phyloP scores from a whole-genome alignment of 2,329 filamentous ascomycete genomes.

The Epichloe sylvatica region DNA sequence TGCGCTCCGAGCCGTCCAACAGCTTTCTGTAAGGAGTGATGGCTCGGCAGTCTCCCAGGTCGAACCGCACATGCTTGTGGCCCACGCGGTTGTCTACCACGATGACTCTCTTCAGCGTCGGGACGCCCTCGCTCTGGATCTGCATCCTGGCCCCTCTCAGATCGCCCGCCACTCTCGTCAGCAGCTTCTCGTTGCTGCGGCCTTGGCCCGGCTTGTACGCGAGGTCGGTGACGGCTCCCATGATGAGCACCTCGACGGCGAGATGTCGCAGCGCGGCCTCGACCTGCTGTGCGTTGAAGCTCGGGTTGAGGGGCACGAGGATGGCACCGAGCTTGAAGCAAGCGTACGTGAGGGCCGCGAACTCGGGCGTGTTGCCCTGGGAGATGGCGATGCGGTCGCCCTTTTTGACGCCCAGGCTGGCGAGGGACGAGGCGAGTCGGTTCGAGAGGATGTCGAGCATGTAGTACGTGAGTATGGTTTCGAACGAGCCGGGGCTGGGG shows the following conservation, averaged over 20 bases:
- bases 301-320: conserved; percentile 83
- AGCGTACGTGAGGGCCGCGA: conserved; percentile 74
- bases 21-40: conserved; percentile 34
- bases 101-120: conserved; percentile 56
- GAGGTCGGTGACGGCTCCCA: conserved; percentile 77
- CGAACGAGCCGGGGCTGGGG: conserved; percentile 24
- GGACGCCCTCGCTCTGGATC: conserved; percentile 37
- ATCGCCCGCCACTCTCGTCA: conserved; percentile 32
- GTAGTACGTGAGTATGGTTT: conserved; percentile 59
- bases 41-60: conserved; percentile 24
- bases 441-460: conserved; percentile 65
- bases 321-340: conserved; percentile 90
- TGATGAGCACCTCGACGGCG: conserved; percentile 57
- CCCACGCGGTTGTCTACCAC: conserved; percentile 60
- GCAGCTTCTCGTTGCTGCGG: conserved; percentile 36
- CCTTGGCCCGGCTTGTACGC: conserved; percentile 47
- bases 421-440: conserved; percentile 56
- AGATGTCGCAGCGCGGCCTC: conserved; percentile 66
- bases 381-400: conserved; percentile 77
- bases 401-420: conserved; percentile 58
- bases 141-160: conserved; percentile 14
- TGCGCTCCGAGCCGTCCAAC: conserved; percentile 16
- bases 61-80: conserved; percentile 32
- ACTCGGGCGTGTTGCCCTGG: conserved; percentile 73
- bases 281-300: conserved; percentile 71